Conservation (phyloP, 768 basidiomycete species). For the Kwoniella dendrophila region DNA sequence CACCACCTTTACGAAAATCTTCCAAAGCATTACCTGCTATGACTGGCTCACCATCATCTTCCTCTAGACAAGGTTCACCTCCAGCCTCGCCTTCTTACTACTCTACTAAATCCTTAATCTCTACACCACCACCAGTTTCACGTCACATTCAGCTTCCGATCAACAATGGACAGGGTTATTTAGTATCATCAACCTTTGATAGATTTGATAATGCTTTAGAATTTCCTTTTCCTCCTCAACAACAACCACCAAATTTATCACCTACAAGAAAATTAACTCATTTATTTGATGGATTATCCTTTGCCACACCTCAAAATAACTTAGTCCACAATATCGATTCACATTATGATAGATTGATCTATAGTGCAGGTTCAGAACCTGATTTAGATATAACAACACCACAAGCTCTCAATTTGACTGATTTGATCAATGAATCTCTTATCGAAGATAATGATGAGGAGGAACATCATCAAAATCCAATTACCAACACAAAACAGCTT, state of each 20-base stretch:
- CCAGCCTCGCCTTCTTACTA: slow-evolving; percentile 7
- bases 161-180: background rate
- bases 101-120: background rate
- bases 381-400: slow-evolving; percentile 19
- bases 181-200: background rate
- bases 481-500: background rate
- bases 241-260: background rate
- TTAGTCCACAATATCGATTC: background rate
- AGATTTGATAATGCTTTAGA: slow-evolving; percentile 17
- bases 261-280: slow-evolving; percentile 25
- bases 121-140: slow-evolving; percentile 14
- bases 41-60: too few species aligned
- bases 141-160: background rate
- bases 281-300: slow-evolving; percentile 19
- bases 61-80: slow-evolving; percentile 11
- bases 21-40: slow-evolving; percentile 12
- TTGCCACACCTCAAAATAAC: slow-evolving; percentile 14
- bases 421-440: slow-evolving; percentile 22
- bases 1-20: slow-evolving; percentile 20
- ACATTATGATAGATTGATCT: slow-evolving; percentile 11
- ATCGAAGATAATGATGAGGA: slow-evolving; percentile 16
- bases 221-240: slow-evolving; percentile 19
- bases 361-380: slow-evolving; percentile 23
- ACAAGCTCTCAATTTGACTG: slow-evolving; percentile 12
- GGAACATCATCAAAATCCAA: background rate